Base-by-base conservation (phyloP, 352 stramenopile species). In the Pythium dissotocum region DNA sequence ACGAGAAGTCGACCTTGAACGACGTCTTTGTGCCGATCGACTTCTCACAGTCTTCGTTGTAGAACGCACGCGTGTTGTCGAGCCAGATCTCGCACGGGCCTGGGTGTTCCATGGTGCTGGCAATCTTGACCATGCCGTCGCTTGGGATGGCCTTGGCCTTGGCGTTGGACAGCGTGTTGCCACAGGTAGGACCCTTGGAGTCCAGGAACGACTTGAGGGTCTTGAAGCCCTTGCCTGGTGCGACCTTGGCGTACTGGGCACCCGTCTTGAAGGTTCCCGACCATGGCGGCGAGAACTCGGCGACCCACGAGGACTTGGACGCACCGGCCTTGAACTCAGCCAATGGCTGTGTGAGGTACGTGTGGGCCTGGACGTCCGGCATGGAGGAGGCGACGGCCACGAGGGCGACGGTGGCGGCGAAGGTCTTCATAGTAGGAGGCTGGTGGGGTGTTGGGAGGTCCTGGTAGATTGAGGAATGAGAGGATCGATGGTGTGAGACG, bases 201-300 rank as follows among this genome's bases (percentile, higher is more conserved):
- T 73, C 58, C 6, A 73, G 55, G 64, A 63, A 72, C 42, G 51
- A 62, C 33, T 59, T 60, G 14, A 76, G 58, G 14, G 46, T 53
- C 49, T 52, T 63, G 35, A 61, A 24, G n/a, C 61, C 53, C 18
- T 68, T 53, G 28, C 53, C 38, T 9, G 54, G 61, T 7, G 53
- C 51, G 14, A n/a, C 53, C 5, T 24, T 53, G 9, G 60, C 60
- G 32, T 54, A 66, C 51, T 66, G 48, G 8, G 48, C 51, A 16
- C 60, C 60, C 5, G 48, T 59, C 51, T 58, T 61, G 52, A 68
- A 62, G 2, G 36, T 68, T 10, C 53, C 61, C 36, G 38, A 33
- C 53, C 61, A 68, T 52, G 26, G 52, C 9, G 61, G 48, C 3
- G 30, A 14, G 48, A 66, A 60, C 48, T 66, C 48, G 48, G 60